Evolutionary conservation across 495 filamentous ascomycete genomes (phyloP), one percentile per base, ranked within the genome.

Genomic region (Lasiosphaeria hispida): DNA sequence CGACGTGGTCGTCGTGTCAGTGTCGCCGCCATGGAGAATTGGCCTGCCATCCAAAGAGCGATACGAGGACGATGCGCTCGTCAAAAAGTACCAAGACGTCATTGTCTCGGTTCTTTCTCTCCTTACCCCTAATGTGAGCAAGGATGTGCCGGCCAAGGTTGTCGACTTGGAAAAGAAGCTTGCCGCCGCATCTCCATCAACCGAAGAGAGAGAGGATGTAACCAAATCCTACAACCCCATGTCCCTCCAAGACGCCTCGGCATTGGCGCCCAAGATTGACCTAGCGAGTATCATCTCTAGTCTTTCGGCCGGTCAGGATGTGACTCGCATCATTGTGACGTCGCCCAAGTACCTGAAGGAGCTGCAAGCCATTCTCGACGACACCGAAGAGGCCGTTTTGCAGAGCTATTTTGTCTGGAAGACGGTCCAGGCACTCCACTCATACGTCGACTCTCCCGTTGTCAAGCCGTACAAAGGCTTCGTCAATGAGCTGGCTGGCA

Each of bases 1-100:
- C 23, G 84, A 87, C 63, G 78, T 75, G 30, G 77, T 84, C 18
- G 76, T 75, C 33, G 72, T 85, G 10, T 75, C 75, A 52, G 67
- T 82, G 3, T 73, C 69, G 1, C 80, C 84, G 7, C 80, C 80
- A 37, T 66, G 68, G 8, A 50, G 63, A 23, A 83, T 86, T 59
- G 85, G 85, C 11, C 77, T 87, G 34, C 83, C 84, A 19, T 77
- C 83, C 3, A 80, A 84, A 56, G 83, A 87, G 62, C 83, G 82
- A 48, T 87, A 87, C 58, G 76, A 83, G 51, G 78, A 86, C 57
- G 75, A 74, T 0, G 62, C 76, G 7, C 65, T 78, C 0, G 70
- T 86, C 10, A 65, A 72, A 41, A 75, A 79, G n/a, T 87, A 87
- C 58, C 69, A 73, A 15, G 41, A 55, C 1, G 76, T 79, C n/a